Conservation (phyloP, 208 protist species). For the Naegleria fowleri region DNA sequence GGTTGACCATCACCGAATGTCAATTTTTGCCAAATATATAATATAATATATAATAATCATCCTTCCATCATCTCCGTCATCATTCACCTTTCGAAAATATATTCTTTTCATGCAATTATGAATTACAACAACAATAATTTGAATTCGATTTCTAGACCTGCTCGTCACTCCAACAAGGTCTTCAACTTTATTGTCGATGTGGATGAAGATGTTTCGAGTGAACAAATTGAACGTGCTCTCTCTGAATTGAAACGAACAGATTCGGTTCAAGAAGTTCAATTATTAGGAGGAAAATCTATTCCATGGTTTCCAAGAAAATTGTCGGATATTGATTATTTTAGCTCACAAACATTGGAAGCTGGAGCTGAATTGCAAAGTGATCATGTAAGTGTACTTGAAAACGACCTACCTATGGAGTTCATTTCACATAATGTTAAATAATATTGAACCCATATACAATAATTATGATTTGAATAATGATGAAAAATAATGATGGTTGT, state of each 20-base stretch:
- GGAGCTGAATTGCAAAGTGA: constrained; percentile 77
- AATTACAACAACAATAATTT: too few relatives aligned
- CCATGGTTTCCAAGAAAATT: constrained; percentile 52
- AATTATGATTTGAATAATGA: too few relatives aligned
- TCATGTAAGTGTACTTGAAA: constrained; percentile 55
- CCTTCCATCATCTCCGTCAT: too few relatives aligned
- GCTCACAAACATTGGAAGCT: constrained; percentile 48
- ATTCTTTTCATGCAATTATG: too few relatives aligned
- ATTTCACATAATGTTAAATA: too few relatives aligned
- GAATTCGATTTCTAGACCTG: neutral
- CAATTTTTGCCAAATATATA: too few relatives aligned
- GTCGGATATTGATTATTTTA: constrained; percentile 68
- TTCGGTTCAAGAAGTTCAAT: neutral
- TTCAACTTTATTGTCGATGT: constrained; percentile 25
- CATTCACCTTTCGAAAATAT: too few relatives aligned
- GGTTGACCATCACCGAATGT: too few relatives aligned
- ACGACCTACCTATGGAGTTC: too few relatives aligned
- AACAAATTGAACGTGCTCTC: neutral
- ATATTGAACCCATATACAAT: too few relatives aligned
- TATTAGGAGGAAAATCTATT: neutral
- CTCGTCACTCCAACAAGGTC: neutral
- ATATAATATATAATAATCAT: too few relatives aligned
- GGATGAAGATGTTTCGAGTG: neutral
- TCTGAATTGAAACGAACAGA: neutral
- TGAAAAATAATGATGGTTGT: too few relatives aligned